Percentiles rank a stretch among this genome's conserved stretches.
Evolutionary conservation across 352 stramenopile genomes (phyloP).

Genomic region (Pythium guiyangense): DNA sequence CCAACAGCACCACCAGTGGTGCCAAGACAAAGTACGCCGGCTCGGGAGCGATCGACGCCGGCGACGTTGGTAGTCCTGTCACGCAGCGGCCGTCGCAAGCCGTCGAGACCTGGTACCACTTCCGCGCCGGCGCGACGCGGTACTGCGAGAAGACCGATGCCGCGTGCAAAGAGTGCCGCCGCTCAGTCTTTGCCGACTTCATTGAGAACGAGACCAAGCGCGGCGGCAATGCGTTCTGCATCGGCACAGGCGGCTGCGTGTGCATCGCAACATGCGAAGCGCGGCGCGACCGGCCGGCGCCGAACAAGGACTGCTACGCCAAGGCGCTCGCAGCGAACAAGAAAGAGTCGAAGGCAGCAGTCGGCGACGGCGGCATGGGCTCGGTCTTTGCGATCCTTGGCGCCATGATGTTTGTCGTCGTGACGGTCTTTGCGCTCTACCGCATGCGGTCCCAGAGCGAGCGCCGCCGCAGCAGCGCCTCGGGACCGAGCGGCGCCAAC

Average conservation of each 20-base stretch:
- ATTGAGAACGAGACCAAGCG: conserved; percentile 6
- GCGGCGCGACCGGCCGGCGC: conserved; percentile 3
- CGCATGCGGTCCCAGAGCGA: conserved; percentile 34
- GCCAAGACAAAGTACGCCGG: background rate
- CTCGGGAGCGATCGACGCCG: background rate
- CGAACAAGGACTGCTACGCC: conserved; percentile 10
- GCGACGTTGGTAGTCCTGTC: background rate
- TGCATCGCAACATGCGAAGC: conserved; percentile 17
- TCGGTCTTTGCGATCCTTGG: conserved; percentile 23
- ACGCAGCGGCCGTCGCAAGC: background rate
- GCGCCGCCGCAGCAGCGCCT: background rate
- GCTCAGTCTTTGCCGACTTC: conserved; percentile 15
- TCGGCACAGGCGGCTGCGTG: conserved; percentile 14
- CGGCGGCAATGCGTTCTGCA: conserved; percentile 8
- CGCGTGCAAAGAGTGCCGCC: conserved; percentile 8
- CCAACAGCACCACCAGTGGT: background rate
- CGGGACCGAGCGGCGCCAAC: background rate
- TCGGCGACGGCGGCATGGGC: background rate
- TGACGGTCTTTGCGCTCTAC: conserved; percentile 47
- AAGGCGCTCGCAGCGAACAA: conserved; percentile 14
- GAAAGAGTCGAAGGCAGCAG: conserved; percentile 1
- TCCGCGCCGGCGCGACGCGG: conserved; percentile 5
- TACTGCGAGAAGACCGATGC: conserved; percentile 12
- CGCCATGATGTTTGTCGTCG: conserved; percentile 41
- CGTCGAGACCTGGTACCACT: conserved; percentile 4